Base-by-base conservation (phyloP, 192 early-diverging fungal genomes). In the Obelidium mucronatum region DNA sequence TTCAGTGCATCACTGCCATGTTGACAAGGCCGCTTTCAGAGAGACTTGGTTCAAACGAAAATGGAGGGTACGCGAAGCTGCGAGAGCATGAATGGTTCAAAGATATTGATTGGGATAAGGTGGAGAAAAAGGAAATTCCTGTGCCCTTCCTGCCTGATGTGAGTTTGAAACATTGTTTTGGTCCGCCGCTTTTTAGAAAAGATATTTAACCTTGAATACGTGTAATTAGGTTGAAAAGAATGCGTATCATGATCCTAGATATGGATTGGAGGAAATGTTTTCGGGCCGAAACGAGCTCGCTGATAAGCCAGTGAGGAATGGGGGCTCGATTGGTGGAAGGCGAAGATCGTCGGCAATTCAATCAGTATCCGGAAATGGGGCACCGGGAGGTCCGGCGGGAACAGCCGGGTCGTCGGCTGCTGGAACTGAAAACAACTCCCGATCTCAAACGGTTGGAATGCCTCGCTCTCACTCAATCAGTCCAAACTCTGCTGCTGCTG, bases 91-190 rank as follows among this genome's bases (percentile, higher is more conserved):
- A 95, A 37, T 97, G 92, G 84, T 94, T 98, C 63, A 78, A 82
- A 11, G 78, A 83, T 40, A 86, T 93, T 51, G 90, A 93, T 39
- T 98, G 96, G 96, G 80, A 84, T n/a, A 81, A 80, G 35, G 82
- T 97, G 34, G 91, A 92, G 36, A 74, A 82, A 19, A 94, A 92
- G 81, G 83, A 92, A 75, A 79, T 90, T 0, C 74, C 76, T 11
- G 94, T 96, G 36, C 94, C 95, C 13, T 98, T 97, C 78, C 79
- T 88, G 11, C 97, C 97, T 55, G 92, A 93, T 81, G 92, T 93
- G 87, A 87, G 86, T 84, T 58, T 69, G 28, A 40, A 35, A 39
- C 13, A n/a, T n/a, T n/a, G n/a, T n/a, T n/a, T n/a, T n/a, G n/a
- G n/a, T n/a, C n/a, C n/a, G n/a, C n/a, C 3, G 30, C 55, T 31